Evolutionary conservation across 2,329 filamentous ascomycete genomes (phyloP), one percentile per base, ranked within the genome.

Genomic region (Cladosporium sp.): DNA sequence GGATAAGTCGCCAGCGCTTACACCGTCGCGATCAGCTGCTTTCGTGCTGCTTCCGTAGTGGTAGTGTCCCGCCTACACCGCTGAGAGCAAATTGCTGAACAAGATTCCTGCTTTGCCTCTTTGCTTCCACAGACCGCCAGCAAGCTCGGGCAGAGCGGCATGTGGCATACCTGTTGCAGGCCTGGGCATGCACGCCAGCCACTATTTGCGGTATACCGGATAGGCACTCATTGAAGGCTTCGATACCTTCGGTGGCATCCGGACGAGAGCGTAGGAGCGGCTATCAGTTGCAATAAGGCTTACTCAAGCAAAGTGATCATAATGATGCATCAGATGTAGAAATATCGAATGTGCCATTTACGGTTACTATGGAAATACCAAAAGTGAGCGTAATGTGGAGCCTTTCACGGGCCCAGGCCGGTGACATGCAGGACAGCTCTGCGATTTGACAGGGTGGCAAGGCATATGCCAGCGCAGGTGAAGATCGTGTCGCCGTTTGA

Each of bases 401-500:
- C 16, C 46, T 43, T 10, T 16, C 16, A 23, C 49, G 34, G 60
- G 26, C 51, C 59, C 54, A 48, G 60, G 49, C 60, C 60, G 36
- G 23, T 16, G 54, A 14, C 28, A n/a, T 56, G 49, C 60, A 63
- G 49, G n/a, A 18, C n/a, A 34, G 32, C 18, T 25, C 5, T 46
- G 34, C 60, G 60, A 63, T 63, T 54, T 32, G 60, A 25, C 49
- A 46, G 56, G 58, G 21, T 51, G 25, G 26, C 43, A 23, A 51
- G 32, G 34, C 48, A 54, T 43, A 34, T 43, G 34, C 34, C 25
- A 63, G 18, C 21, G 56, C 34, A 32, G n/a, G 60, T 54, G 60
- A 63, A 63, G 60, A 63, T 63, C 60, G 46, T 63, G 59, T 46
- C 18, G 43, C 48, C 11, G 34, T 25, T 51, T 18, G 18, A 54